Base-by-base conservation (phyloP, 768 basidiomycete species). In the Auriscalpium vulgare region DNA sequence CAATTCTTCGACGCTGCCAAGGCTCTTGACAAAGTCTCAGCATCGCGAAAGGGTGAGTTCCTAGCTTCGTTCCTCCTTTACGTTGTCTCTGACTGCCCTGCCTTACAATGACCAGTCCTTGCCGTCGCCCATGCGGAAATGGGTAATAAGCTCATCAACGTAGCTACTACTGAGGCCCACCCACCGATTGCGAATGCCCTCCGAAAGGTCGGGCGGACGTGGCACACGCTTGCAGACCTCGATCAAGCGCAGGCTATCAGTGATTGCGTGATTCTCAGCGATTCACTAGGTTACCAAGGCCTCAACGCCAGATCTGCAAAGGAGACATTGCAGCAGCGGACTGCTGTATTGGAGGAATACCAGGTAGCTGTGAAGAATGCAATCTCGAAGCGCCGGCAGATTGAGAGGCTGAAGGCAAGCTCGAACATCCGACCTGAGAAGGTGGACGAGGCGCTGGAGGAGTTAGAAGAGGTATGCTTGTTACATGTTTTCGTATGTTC, bases 301-400 rank as follows among this genome's bases (percentile, higher is more conserved):
- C 78, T 95, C 73, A 98, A 99, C 65, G 93, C 97, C n/a, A 81
- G 88, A 47, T 91, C 95, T 17, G 97, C 97, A 1, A 97, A 97
- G 69, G 93, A 95, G 69, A 95, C 97, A 0, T 72, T 98, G 9
- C 80, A 84, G 53, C 91, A 94, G 75, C 85, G 97, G 10, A 91
- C 92, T 0, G 82, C 83, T 8, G 91, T 97, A 10, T 74, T 97
- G 58, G 95, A 98, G 66, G 97, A 98, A 69, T 91, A 95, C 56
- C 94, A 97, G 59, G 78, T 85, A 9, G 95, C 95, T 2, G 92
- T 92, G 21, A 98, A 97, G 68, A 82, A 84, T 10, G 88, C 92
- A 10, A 97, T 98, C 62, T 90, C 88, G 19, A 97, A 97, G 69
- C 83, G 95, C 38, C 77, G 95, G 35, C 85, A 90, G 52, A 93